Conservation (phyloP, 768 basidiomycete genomes). For the Pholiota conissans region DNA sequence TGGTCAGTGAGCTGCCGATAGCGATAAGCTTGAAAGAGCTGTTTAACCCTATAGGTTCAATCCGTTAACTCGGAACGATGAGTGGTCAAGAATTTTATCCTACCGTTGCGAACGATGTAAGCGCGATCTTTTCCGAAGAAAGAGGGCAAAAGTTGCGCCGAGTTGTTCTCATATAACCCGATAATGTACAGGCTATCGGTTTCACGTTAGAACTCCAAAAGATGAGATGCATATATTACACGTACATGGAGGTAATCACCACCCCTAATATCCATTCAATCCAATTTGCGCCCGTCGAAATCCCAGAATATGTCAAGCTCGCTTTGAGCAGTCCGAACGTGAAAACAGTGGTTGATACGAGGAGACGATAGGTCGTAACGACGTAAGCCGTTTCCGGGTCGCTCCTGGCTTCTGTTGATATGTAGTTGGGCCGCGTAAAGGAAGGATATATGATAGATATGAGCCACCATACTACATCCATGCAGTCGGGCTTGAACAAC, state of each 20-base stretch:
- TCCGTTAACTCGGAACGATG: too few relatives aligned
- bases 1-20: not conserved
- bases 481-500: constrained; percentile 10
- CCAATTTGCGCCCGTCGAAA: constrained; percentile 5
- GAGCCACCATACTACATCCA: constrained; percentile 5
- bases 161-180: not conserved
- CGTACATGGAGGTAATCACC: constrained; percentile 4
- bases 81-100: too few relatives aligned
- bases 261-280: constrained; percentile 13
- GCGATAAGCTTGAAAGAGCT: not conserved
- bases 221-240: not conserved
- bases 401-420: not conserved
- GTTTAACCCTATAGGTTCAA: not conserved
- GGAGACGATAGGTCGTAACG: constrained; percentile 11
- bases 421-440: constrained; percentile 2
- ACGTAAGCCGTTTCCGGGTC: not conserved
- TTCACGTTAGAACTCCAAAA: not conserved
- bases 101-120: not conserved
- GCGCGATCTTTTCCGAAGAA: not conserved
- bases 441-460: not conserved
- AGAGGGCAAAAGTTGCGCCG: not conserved
- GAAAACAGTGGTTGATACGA: constrained; percentile 2
- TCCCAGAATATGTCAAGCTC: not conserved
- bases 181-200: not conserved
- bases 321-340: constrained; percentile 13